Evolutionary conservation across 805 yeast genomes (phyloP), one percentile per base, ranked within the genome.

Genomic region (Ogataea siamensis): DNA sequence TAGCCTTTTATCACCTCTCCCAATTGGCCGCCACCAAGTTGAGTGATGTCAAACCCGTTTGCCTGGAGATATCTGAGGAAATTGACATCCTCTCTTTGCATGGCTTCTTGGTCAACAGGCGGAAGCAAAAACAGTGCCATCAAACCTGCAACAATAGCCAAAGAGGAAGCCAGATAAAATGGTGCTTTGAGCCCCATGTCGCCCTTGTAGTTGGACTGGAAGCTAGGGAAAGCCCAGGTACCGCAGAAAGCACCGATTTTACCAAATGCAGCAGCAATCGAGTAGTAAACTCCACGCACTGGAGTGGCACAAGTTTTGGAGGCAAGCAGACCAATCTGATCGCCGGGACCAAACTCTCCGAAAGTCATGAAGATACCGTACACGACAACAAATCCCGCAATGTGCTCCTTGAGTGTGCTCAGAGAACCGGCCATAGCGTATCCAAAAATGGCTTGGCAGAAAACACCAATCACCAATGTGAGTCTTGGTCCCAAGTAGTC

Each of bases 291-390:
- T 42, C 96, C 97, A 67, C 97, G 80, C 40, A 88, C 74, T 15
- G 95, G 80, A 7, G 96, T 81, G 30, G 96, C 83, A 32, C 81
- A 74, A 5, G 95, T 83, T 64, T 88, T 88, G 28, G 95, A 75
- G 14, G 95, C 94, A 46, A 89, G 70, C 39, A 85, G 66, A 50
- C 97, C 97, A 60, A 85, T 83, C 64, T 85, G 87, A 64, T 88
- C 87, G 66, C 97, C 98, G 10, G 95, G 89, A 20, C 96, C 95
- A 62, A 89, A 84, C 63, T 91, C 97, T 54, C 97, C 97, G 33
- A 87, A 70, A 5, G 95, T 71, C 60, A 78, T 68, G 62, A 87
- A 91, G 48, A 91, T 79, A 67, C 97, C 97, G 57, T 83, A 91
- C 19, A 84, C 83, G 29, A 87, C 93, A 34, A 80, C 84, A 52